These are phyloP conservation scores for Nemania sp. DNA, from an alignment of 2,329 filamentous ascomycete genomes.

Conservation along the genomic window DNA sequence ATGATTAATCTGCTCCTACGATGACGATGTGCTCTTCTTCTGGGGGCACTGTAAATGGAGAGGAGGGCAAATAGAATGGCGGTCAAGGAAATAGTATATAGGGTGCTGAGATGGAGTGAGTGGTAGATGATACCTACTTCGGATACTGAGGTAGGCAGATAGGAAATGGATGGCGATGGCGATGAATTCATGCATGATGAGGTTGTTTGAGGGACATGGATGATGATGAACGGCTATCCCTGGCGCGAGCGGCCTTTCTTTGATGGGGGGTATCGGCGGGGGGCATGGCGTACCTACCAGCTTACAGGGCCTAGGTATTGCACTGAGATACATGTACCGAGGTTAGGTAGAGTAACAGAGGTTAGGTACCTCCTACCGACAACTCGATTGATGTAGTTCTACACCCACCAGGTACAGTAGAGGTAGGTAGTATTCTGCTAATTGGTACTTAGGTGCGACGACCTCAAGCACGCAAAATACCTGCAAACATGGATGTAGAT, in stretches of 20 bases:
- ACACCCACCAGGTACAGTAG: too few species aligned
- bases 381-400: too few species aligned
- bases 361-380: background rate
- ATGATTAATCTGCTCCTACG: background rate
- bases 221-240: conserved; percentile 15
- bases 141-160: background rate
- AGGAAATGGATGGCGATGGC: conserved; percentile 18
- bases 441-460: too few species aligned
- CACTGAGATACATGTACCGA: too few species aligned
- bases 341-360: too few species aligned
- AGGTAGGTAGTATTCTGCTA: too few species aligned
- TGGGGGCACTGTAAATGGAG: background rate
- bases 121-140: conserved; percentile 5
- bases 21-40: background rate
- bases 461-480: too few species aligned
- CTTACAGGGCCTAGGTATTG: too few species aligned
- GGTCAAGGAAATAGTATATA: conserved; percentile 14
- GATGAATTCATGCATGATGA: conserved; percentile 16
- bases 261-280: background rate
- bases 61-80: conserved; percentile 7
- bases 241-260: conserved; percentile 13
- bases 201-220: conserved; percentile 23
- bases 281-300: too few species aligned
- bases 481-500: too few species aligned
- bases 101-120: conserved; percentile 12